phyloP scores from a whole-genome alignment of 495 filamentous ascomycete species.

The Lichina pygmaea region DNA sequence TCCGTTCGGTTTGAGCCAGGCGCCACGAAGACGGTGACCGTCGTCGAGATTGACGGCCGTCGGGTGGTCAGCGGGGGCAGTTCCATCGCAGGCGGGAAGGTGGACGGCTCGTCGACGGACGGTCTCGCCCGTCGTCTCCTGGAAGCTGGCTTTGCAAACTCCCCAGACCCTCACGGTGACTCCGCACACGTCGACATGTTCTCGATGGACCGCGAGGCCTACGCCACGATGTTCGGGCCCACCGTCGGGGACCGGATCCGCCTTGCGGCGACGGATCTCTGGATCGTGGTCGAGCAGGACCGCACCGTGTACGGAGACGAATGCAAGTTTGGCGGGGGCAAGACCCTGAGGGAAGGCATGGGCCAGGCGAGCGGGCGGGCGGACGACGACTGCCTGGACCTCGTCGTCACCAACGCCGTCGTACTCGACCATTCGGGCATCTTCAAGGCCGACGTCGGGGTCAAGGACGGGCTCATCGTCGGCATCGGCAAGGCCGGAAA shows the following conservation, averaged over 20 bases:
- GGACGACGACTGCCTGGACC: constrained; percentile 48
- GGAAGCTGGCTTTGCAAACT: constrained; percentile 50
- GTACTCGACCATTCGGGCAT: constrained; percentile 84
- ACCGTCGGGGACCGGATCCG: constrained; percentile 66
- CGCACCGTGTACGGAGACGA: constrained; percentile 71
- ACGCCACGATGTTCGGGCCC: constrained; percentile 76
- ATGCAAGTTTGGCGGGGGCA: constrained; percentile 87
- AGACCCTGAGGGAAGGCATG: constrained; percentile 89
- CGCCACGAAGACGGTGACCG: constrained; percentile 71
- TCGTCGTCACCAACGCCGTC: constrained; percentile 78
- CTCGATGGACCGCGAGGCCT: constrained; percentile 51
- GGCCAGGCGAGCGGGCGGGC: constrained; percentile 61
- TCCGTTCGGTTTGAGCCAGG: constrained; percentile 90
- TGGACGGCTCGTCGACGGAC: constrained; percentile 32
- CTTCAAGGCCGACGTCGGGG: constrained; percentile 90
- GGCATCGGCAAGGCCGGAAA: constrained; percentile 94
- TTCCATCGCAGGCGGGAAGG: constrained; percentile 38
- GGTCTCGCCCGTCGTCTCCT: constrained; percentile 40
- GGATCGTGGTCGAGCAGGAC: constrained; percentile 82
- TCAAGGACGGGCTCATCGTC: constrained; percentile 67
- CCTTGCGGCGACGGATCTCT: constrained; percentile 65
- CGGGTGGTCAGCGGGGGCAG: constrained; percentile 74
- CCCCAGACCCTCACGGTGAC: constrained; percentile 33
- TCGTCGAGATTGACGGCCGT: constrained; percentile 73
- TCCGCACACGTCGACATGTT: constrained; percentile 24